Base-by-base conservation (phyloP, 2,329 filamentous ascomycete species). In the Aspergillus sp. region DNA sequence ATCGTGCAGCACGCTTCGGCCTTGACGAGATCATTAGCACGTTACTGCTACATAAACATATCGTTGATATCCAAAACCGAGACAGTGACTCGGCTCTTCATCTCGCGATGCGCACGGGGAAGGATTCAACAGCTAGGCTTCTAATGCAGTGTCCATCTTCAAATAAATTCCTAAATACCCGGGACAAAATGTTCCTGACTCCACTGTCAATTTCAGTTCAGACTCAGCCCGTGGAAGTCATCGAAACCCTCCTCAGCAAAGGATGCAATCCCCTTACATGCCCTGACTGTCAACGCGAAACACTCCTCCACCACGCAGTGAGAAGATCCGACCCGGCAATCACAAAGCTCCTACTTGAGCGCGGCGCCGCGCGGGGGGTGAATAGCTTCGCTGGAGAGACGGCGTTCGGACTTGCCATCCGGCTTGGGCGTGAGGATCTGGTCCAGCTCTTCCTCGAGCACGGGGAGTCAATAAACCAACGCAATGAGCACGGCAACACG, bases 351-450 rank as follows among this genome's bases (percentile, higher is more conserved):
- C 34, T 37, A 2, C 34, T 37, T 5, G 34, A 37, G 3, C 34
- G 5, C 0, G 3, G 15, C 1, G 34, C 13, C 15, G 12, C 34
- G 1, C 34, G 13, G 5, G 34, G 12, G 2, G 12, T 2, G 0
- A 13, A 37, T 13, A n/a, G 3, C 34, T 37, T 3, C 34, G 15
- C 34, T 1, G 34, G 34, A 2, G 34, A 37, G 13, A 37, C 34
- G 1, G 0, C 34, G 3, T n/a, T 37, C 7, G 12, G 12, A 7
- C 6, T 7, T 6, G 34, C 34, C 2, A 15, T 37, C 15, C 34
- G 34, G 13, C 5, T 5, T 5, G 13, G 13, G 5, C 34, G 34
- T 3, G 34, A n/a, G 5, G 34, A 37, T 37, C 4, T 37, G 3
- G 34, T 37, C 34, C 34, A 37, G 34, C 34, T 37, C 13, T 37